Evolutionary conservation across 1,284 basidiomycete genomes (phyloP).

Genomic region (Pseudozyma pruni): DNA sequence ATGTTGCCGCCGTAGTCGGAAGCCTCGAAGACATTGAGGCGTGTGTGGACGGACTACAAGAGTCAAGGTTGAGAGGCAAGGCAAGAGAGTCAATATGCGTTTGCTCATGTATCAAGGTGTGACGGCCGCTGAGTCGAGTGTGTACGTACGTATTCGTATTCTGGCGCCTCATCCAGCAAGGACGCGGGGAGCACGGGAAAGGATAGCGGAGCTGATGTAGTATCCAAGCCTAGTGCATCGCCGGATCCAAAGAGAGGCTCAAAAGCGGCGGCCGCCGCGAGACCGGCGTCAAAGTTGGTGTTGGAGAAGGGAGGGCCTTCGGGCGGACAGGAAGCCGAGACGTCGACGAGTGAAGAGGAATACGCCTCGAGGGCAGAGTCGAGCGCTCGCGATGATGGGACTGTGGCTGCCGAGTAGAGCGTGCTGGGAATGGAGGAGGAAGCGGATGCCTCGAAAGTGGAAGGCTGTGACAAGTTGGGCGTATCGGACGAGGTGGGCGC

Average conservation of each 20-base stretch:
- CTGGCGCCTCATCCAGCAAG: slow-evolving; percentile 58
- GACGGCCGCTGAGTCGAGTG: background rate
- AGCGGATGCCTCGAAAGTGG: slow-evolving; percentile 15
- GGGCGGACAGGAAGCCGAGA: slow-evolving; percentile 34
- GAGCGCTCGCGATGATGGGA: slow-evolving; percentile 18
- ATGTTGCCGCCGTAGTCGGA: slow-evolving; percentile 27
- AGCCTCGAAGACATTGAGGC: slow-evolving; percentile 60
- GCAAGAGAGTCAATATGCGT: slow-evolving; percentile 3
- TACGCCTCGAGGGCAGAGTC: slow-evolving; percentile 24
- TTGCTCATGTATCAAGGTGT: background rate
- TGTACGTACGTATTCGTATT: slow-evolving; percentile 64
- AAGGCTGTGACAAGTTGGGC: slow-evolving; percentile 12
- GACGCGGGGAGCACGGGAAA: slow-evolving; percentile 62
- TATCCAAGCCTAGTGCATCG: slow-evolving; percentile 10
- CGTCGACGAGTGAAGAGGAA: slow-evolving; percentile 10
- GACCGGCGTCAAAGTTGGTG: slow-evolving; percentile 39
- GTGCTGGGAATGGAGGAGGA: slow-evolving; percentile 18
- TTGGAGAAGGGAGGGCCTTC: slow-evolving; percentile 31
- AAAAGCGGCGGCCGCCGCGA: slow-evolving; percentile 32
- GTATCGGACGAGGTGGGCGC: slow-evolving; percentile 16
- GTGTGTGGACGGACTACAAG: slow-evolving; percentile 59
- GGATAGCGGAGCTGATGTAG: slow-evolving; percentile 36
- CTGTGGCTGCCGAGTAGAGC: slow-evolving; percentile 14
- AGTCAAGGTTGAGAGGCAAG: background rate
- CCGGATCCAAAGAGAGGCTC: slow-evolving; percentile 13